Evolutionary conservation across 2,329 filamentous ascomycete genomes (phyloP).

Genomic region (Diaporthe velutina): DNA sequence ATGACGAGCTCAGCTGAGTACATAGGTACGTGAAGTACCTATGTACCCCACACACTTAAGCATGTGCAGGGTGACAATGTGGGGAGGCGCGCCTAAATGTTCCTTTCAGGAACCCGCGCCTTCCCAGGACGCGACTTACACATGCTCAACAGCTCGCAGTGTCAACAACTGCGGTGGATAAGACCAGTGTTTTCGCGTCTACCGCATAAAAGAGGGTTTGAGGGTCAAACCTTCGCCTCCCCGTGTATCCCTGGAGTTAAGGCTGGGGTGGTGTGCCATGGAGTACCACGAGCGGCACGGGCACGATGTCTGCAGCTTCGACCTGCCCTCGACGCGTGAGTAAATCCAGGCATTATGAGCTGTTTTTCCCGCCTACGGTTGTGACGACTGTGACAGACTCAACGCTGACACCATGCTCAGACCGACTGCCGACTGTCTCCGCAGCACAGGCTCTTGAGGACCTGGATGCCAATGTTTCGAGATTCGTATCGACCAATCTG

Average conservation of each 20-base stretch:
- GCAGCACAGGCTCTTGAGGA: conserved; percentile 79
- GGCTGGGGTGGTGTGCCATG: conserved; percentile 52
- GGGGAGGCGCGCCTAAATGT: conserved; percentile 27
- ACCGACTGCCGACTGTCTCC: conserved; percentile 82
- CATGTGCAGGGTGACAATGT: conserved; percentile 18
- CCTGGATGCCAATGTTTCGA: conserved; percentile 63
- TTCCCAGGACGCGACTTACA: neutral
- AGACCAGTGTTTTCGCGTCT: neutral
- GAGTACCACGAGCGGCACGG: conserved; percentile 72
- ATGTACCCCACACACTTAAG: conserved; percentile 30
- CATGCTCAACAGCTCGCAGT: conserved; percentile 1
- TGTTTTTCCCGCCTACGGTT: conserved; percentile 13
- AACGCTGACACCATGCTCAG: conserved; percentile 54
- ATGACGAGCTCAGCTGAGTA: neutral
- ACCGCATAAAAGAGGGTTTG: neutral
- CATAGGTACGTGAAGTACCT: neutral
- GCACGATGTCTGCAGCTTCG: conserved; percentile 72
- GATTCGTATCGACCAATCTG: conserved; percentile 69
- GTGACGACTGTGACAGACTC: neutral
- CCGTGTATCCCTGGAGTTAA: neutral
- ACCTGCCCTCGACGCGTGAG: conserved; percentile 65
- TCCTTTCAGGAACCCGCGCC: conserved; percentile 1
- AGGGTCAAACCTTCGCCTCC: neutral
- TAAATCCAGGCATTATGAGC: conserved; percentile 40
- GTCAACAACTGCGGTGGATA: neutral